Evolutionary conservation across 768 basidiomycete species (phyloP), one percentile per base, ranked within the genome.

Genomic region (Psilocybe subaeruginosa): DNA sequence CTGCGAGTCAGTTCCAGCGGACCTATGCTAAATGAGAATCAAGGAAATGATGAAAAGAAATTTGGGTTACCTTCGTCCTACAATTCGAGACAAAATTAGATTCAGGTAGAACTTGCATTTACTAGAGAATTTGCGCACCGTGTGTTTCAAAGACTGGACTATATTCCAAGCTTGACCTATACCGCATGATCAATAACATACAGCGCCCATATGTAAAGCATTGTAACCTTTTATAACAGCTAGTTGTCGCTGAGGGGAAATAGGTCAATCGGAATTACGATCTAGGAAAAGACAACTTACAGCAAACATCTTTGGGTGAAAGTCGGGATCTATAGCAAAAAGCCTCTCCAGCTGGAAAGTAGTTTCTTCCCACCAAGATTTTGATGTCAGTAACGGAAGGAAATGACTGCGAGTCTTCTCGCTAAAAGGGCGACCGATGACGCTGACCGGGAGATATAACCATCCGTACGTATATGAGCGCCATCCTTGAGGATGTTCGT

Each of bases 351-450:
- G 77, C 64, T 92, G 85, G 63, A 79, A 90, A 3, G 88, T 91
- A 6, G 93, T 94, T 69, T 93, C 89, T 68, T 91, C 86, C 95
- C 95, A 97, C 95, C 95, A 97, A 8, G 77, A 69, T 68, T 92
- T 93, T 7, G 90, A 93, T 2, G 92, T 91, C 52, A 97, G 74
- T 33, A 94, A 76, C 0, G 92, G 90, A 55, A 96, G 73, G 72
- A 96, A 94, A 68, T 92, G 90, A 56, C 85, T 83, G 30, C 94
- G 80, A 7, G 93, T 94, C 74, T 85, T 84, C 68, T 91, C 85
- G 67, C 91, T 90, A 71, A 95, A 97, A 2, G 95, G 94, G 51
- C 86, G 81, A 16, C 93, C 93, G 66, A 95, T 92, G 61, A 93
- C 71, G 66, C 87, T 91, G 50, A 94, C 92, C 2, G 93, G 93